Conservation (phyloP, 805 yeast species). For the Metschnikowia peoriensis region DNA sequence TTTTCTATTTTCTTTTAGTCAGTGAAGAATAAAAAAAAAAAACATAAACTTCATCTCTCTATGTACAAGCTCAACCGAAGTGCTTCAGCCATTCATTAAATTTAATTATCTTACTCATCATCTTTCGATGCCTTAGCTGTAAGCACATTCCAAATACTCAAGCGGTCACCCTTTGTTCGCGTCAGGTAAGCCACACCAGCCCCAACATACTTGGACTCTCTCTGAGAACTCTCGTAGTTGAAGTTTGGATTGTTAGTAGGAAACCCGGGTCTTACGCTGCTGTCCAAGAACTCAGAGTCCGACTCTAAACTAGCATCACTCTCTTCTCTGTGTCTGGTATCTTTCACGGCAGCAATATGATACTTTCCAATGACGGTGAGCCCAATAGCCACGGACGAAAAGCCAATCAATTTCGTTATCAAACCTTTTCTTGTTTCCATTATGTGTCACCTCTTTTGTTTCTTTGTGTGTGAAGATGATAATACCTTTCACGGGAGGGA, state of each 20-base stretch:
- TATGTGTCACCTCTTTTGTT: neutral
- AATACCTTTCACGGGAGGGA: neutral
- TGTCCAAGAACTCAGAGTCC: constrained; percentile 28
- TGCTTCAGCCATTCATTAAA: neutral
- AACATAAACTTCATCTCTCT: neutral
- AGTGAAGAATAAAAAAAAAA: neutral
- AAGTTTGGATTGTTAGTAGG: constrained; percentile 38
- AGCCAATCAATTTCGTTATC: constrained; percentile 32
- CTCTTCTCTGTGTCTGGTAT: constrained; percentile 33
- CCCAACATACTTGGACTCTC: constrained; percentile 69
- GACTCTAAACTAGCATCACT: constrained; percentile 36
- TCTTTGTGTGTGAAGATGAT: neutral
- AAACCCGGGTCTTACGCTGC: constrained; percentile 50
- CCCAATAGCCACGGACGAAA: constrained; percentile 30
- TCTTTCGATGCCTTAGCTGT: constrained; percentile 11
- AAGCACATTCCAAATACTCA: constrained; percentile 28
- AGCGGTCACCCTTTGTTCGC: constrained; percentile 57
- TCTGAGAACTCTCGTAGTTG: constrained; percentile 31
- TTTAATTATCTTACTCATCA: neutral
- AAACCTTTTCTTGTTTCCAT: constrained; percentile 40
- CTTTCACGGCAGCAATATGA: constrained; percentile 34
- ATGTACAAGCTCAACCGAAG: neutral
- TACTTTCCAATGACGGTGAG: constrained; percentile 35
- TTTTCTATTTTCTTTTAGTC: constrained; percentile 2
- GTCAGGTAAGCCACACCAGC: constrained; percentile 58